Evolutionary conservation across 805 yeast genomes (phyloP).

Genomic region (Suhomyces tanzawaensis): DNA sequence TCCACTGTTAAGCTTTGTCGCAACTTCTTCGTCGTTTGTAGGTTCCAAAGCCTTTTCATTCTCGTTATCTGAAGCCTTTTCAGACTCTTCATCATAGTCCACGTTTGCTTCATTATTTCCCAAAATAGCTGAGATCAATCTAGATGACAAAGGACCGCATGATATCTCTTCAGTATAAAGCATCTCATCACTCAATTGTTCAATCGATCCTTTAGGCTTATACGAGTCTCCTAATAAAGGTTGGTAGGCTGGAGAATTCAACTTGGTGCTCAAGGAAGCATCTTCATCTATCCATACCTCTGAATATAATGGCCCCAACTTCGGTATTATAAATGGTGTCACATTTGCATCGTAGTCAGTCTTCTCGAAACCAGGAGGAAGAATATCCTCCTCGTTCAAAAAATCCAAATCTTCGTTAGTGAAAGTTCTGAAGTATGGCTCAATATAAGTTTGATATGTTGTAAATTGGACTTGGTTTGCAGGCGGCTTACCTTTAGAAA

Average conservation of each 20-base stretch:
- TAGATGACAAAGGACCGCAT: slow-evolving; percentile 86
- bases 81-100: slow-evolving; percentile 19
- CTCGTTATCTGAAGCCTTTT: slow-evolving; percentile 4
- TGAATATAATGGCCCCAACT: slow-evolving; percentile 76
- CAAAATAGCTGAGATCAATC: slow-evolving; percentile 78
- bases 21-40: slow-evolving; percentile 31
- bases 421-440: slow-evolving; percentile 76
- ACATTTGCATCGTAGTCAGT: slow-evolving; percentile 59
- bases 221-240: slow-evolving; percentile 43
- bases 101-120: slow-evolving; percentile 33
- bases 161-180: slow-evolving; percentile 74
- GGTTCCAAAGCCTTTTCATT: slow-evolving; percentile 14
- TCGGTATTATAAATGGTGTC: slow-evolving; percentile 78
- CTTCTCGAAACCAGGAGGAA: slow-evolving; percentile 50
- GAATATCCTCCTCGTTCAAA: slow-evolving; percentile 57
- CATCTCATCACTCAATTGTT: slow-evolving; percentile 54
- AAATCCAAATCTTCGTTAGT: slow-evolving; percentile 80
- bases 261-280: slow-evolving; percentile 40
- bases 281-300: slow-evolving; percentile 89
- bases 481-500: slow-evolving; percentile 67
- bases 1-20: slow-evolving; percentile 32
- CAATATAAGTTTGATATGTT: slow-evolving; percentile 82
- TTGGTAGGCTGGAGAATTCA: slow-evolving; percentile 46
- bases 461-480: slow-evolving; percentile 88
- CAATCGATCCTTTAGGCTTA: slow-evolving; percentile 60